Evolutionary conservation across 2,329 filamentous ascomycete genomes (phyloP), one percentile per base, ranked within the genome.

Genomic region (Xylaria sp.): DNA sequence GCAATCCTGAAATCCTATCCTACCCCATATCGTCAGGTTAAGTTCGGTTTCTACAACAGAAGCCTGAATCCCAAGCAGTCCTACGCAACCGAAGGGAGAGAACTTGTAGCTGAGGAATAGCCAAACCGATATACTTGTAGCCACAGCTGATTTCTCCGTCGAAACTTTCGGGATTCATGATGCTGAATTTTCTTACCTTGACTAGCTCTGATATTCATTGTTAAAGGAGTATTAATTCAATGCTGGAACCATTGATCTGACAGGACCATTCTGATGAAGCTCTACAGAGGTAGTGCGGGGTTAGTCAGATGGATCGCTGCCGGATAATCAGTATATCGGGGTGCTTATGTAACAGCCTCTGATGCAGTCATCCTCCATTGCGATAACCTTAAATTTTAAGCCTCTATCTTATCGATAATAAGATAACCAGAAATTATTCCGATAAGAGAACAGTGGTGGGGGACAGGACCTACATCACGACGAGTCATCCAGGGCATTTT

Each of bases 351-450:
- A 44, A 62, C 56, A 47, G 37, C 33, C 52, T 25, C 48, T 29
- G 13, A 49, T 65, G 58, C 58, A 62, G 53, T 61, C 62, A 64
- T 56, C 65, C 65, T 64, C 49, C n/a, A n/a, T 58, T 23, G 37
- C 54, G 58, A 65, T 65, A 65, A 65, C 57, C 58, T 65, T 65
- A 65, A 63, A 54, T 60, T 64, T 63, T 66, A 31, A 66, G 64
- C 61, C 64, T 64, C 64, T 21, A 19, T 17, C 6, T 13, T 66
- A 66, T 66, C 64, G 64, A 66, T 66, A 66, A 66, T 3, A 10
- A n/a, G 64, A 64, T 64, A 66, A 43, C 41, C 48, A 43, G 44
- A 63, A 60, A 55, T 58, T 48, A 41, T 60, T 29, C 47, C 35
- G 27, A 40, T 48, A 38, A 19, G 44, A 41, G 59, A 38, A 25